Conservation (phyloP, 768 basidiomycete species). For the Boletus patriciae region DNA sequence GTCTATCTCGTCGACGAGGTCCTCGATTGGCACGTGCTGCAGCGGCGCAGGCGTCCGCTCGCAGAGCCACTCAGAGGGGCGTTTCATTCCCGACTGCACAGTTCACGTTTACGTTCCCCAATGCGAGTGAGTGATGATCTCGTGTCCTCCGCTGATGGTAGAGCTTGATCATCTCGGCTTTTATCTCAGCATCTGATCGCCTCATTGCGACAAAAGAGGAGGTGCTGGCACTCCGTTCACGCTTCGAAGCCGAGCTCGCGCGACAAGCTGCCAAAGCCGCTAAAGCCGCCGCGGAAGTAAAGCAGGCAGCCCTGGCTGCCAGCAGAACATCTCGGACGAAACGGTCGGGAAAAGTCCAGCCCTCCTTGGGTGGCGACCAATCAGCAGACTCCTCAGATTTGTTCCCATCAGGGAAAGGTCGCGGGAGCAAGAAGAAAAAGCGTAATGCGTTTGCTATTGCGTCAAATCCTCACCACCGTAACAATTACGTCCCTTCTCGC, state of each 20-base stretch:
- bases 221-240: slow-evolving; percentile 59
- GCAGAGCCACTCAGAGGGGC: slow-evolving; percentile 21
- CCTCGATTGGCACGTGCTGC: slow-evolving; percentile 52
- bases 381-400: slow-evolving; percentile 42
- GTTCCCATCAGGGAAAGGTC: slow-evolving; percentile 29
- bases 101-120: slow-evolving; percentile 63
- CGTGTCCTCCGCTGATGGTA: slow-evolving; percentile 20
- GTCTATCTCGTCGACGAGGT: slow-evolving; percentile 55
- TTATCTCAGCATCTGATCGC: slow-evolving; percentile 65
- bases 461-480: slow-evolving; percentile 91
- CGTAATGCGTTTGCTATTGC: slow-evolving; percentile 87
- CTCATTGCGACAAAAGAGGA: slow-evolving; percentile 68
- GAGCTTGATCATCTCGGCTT: slow-evolving; percentile 30
- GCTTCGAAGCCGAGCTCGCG: slow-evolving; percentile 73
- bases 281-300: slow-evolving; percentile 50
- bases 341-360: slow-evolving; percentile 40
- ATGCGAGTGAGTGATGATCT: slow-evolving; percentile 64
- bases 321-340: slow-evolving; percentile 38
- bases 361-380: slow-evolving; percentile 34
- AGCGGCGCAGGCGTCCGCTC: slow-evolving; percentile 19
- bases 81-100: slow-evolving; percentile 49
- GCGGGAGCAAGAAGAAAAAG: slow-evolving; percentile 85
- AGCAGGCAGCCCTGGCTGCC: slow-evolving; percentile 46
- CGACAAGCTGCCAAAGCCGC: slow-evolving; percentile 61
- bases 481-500: slow-evolving; percentile 90